phyloP scores from a whole-genome alignment of 176 grass and related monocot genomes.

The Musa beccarii region DNA sequence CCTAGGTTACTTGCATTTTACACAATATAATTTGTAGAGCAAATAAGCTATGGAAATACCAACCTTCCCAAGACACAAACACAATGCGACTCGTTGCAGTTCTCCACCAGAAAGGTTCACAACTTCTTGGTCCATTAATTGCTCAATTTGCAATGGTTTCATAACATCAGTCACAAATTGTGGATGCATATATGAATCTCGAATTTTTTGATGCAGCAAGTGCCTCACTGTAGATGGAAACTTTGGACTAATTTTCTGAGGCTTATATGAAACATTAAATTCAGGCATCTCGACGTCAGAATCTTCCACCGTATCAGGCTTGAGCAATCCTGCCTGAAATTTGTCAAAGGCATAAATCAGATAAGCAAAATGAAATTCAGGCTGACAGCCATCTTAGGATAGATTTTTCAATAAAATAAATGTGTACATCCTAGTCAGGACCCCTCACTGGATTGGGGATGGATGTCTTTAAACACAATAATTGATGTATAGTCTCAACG shows the following conservation, averaged over 20 bases:
- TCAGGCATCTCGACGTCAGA: slow-evolving; percentile 77
- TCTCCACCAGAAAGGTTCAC: slow-evolving; percentile 96
- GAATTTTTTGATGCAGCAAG: slow-evolving; percentile 77
- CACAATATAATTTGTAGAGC: not conserved
- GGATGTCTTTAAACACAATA: not conserved
- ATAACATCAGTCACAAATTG: slow-evolving; percentile 92
- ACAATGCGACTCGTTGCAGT: slow-evolving; percentile 88
- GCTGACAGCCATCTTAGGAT: not conserved
- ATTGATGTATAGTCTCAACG: not conserved
- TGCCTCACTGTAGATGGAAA: slow-evolving; percentile 65
- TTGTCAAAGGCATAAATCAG: not conserved
- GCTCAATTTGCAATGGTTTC: slow-evolving; percentile 96
- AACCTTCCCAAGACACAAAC: slow-evolving; percentile 96
- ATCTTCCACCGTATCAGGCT: slow-evolving; percentile 67
- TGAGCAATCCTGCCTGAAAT: slow-evolving; percentile 59
- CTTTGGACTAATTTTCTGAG: slow-evolving; percentile 84
- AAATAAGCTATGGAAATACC: not conserved
- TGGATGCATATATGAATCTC: slow-evolving; percentile 81
- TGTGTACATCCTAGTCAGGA: too few species aligned
- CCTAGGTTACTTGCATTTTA: not conserved
- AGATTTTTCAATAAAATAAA: not conserved
- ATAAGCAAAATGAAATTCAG: not conserved
- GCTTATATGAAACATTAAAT: slow-evolving; percentile 95
- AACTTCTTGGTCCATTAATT: slow-evolving; percentile 84
- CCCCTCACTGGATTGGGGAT: not conserved